Percentiles rank a stretch among this genome's conserved stretches.
phyloP scores from a whole-genome alignment of 164 flowering plant species.

The Cinnamomum micranthum region DNA sequence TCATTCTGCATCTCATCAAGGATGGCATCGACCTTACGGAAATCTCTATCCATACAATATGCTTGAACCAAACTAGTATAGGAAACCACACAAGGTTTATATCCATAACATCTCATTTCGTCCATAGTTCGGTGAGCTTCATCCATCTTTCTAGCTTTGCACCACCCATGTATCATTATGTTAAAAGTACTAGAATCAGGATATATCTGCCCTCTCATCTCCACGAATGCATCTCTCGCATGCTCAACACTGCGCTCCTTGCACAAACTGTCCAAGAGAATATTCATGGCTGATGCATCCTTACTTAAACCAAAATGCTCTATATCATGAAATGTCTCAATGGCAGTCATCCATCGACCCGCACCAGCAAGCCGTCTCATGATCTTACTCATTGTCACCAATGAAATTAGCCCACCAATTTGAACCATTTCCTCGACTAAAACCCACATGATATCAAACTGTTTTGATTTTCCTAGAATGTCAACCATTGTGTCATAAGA shows the following conservation, averaged over 20 bases:
- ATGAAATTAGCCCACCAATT: constrained; percentile 33
- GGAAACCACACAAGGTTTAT: constrained; percentile 46
- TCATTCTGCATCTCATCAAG: constrained; percentile 49
- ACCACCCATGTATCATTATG: constrained; percentile 60
- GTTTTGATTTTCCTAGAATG: constrained; percentile 47
- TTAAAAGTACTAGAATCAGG: constrained; percentile 43
- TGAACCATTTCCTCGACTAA: constrained; percentile 50
- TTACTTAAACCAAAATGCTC: constrained; percentile 44
- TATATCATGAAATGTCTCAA: constrained; percentile 37
- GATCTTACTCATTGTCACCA: constrained; percentile 47
- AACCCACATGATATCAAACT: constrained; percentile 53
- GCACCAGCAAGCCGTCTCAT: constrained; percentile 54
- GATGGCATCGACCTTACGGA: constrained; percentile 41
- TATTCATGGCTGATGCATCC: constrained; percentile 41
- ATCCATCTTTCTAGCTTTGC: constrained; percentile 42
- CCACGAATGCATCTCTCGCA: constrained; percentile 39
- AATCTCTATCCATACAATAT: constrained; percentile 49
- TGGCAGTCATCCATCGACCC: constrained; percentile 38
- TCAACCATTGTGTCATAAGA: constrained; percentile 50
- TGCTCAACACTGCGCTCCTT: constrained; percentile 49
- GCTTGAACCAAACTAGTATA: constrained; percentile 59
- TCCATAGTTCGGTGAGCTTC: constrained; percentile 42
- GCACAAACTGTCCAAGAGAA: constrained; percentile 48
- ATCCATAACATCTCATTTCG: constrained; percentile 44
- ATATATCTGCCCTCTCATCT: constrained; percentile 37